phyloP scores from a whole-genome alignment of 768 basidiomycete species.

The Lactifluus piperatus region DNA sequence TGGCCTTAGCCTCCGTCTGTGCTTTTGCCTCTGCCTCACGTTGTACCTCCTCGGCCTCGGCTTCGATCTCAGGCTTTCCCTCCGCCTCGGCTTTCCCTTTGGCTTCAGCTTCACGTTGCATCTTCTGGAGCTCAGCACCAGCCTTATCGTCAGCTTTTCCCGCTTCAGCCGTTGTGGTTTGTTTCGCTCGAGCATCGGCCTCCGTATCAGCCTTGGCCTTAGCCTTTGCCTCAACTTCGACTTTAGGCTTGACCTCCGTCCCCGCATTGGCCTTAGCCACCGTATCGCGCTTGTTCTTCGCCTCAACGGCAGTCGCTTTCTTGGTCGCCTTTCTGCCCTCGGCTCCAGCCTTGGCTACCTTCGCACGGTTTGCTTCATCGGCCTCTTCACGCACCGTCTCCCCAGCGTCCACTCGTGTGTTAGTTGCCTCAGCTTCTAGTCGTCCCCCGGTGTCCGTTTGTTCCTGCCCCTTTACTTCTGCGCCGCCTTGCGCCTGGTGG shows the following conservation, averaged over 20 bases:
- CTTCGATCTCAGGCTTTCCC: too few relatives aligned
- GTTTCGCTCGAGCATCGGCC: neutral
- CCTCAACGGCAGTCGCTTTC: neutral
- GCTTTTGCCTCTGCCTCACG: too few relatives aligned
- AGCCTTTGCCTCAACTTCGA: neutral
- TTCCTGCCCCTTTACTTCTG: neutral
- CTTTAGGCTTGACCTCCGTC: neutral
- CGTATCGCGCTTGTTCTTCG: neutral
- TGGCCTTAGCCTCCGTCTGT: neutral
- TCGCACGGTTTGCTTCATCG: neutral
- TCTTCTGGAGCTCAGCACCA: too few relatives aligned
- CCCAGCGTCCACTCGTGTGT: neutral
- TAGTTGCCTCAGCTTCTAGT: neutral
- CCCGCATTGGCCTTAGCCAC: neutral
- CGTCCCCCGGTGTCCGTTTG: neutral
- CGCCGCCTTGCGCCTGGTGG: neutral
- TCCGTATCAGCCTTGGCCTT: neutral
- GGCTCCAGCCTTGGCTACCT: neutral
- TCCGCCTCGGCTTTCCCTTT: too few relatives aligned
- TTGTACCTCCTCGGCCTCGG: neutral
- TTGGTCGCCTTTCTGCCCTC: neutral
- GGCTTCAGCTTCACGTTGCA: neutral
- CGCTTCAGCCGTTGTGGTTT: too few relatives aligned
- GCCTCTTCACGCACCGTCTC: neutral
- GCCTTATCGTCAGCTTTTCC: too few relatives aligned